Evolutionary conservation across 2,329 filamentous ascomycete genomes (phyloP).

Genomic region (Pseudocercospora fuligena): DNA sequence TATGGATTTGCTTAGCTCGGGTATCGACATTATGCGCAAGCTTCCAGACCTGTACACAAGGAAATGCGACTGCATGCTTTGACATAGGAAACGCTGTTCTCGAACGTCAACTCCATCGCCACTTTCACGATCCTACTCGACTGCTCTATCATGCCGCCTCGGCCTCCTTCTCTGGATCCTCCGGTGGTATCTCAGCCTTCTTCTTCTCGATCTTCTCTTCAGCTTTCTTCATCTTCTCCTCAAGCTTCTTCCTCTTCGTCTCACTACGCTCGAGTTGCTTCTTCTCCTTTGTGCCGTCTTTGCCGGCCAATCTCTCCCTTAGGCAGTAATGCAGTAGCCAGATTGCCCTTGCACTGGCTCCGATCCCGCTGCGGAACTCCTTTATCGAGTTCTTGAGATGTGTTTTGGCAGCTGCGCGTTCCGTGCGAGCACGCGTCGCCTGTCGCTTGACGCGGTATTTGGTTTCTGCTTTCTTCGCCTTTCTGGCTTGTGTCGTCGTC

Average conservation of each 20-base stretch:
- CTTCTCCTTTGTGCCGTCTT: conserved; percentile 16
- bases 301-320: conserved; percentile 10
- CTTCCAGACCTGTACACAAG: not conserved
- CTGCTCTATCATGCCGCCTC: not conserved
- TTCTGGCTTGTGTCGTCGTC: conserved; percentile 12
- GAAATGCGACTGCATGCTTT: not conserved
- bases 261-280: conserved; percentile 15
- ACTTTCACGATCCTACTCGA: not conserved
- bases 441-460: conserved; percentile 22
- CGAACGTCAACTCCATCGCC: not conserved
- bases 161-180: conserved; percentile 4
- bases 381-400: conserved; percentile 24
- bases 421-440: conserved; percentile 21
- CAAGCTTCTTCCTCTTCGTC: conserved; percentile 19
- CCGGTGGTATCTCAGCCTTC: not conserved
- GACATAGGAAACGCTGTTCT: not conserved
- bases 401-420: conserved; percentile 23
- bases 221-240: conserved; percentile 17
- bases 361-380: conserved; percentile 17
- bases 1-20: not conserved
- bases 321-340: conserved; percentile 16
- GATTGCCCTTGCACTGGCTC: conserved; percentile 14
- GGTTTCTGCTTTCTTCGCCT: conserved; percentile 24
- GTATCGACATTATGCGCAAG: not conserved
- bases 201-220: conserved; percentile 14